Evolutionary conservation across 2,329 filamentous ascomycete genomes (phyloP), one percentile per base, ranked within the genome.

Genomic region (Fusarium xylarioides): DNA sequence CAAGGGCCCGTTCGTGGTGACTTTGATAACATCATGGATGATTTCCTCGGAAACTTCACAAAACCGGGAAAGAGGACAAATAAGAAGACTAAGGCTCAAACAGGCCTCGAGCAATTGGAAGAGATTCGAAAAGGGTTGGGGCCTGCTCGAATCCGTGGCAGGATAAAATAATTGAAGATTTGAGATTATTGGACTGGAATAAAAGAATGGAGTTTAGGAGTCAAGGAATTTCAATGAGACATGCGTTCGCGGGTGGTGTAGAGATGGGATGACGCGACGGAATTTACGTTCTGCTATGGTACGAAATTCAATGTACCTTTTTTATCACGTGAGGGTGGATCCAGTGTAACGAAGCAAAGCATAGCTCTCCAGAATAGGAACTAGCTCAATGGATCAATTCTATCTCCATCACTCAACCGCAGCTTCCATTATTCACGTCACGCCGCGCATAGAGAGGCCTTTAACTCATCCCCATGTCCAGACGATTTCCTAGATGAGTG

Each of bases 21-120:
- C 80, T 97, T 99, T 82, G 92, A 97, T 80, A 89, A 86, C 69
- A 94, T 98, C 80, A 91, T 99, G 86, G 95, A 98, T 79, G 95
- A 97, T 63, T 99, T 99, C 83, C 83, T 98, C 32, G 93, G 91
- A 14, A 91, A 86, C 38, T 92, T 93, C 79, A 89, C 89, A 15
- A 91, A 90, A 82, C 88, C 88, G 30, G 92, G 92, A 4, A 95
- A 94, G 84, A 91, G 91, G 80, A 85, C 87, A 16, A 89, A 94
- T 26, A 95, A 95, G 84, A 94, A 95, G 83, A 92, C 92, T 23
- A 93, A 92, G 79, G 91, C 92, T 73, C 92, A 93, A 80, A 93
- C 89, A 67, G 96, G 96, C 1, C 87, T 98, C 73, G 91, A 93
- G 82, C 94, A 98, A 85, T 85, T 98, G 68, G 96, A 98, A 74